Base-by-base conservation (phyloP, 495 filamentous ascomycete genomes). In the Acidiella bohemica region DNA sequence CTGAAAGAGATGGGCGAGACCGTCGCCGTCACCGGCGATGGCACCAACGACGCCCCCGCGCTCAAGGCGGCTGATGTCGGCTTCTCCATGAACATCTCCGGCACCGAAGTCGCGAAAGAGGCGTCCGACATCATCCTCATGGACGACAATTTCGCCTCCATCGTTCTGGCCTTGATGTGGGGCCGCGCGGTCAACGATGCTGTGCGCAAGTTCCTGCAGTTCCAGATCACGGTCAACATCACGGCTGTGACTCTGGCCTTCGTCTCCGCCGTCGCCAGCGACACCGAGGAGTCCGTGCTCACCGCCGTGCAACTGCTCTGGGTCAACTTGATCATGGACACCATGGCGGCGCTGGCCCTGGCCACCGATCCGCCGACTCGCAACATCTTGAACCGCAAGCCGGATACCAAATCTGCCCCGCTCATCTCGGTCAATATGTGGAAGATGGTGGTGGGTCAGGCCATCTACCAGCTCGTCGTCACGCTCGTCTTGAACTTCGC, bases 251-350 rank as follows among this genome's bases (percentile, higher is more conserved):
- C 80, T n/a, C 68, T 90, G 9, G 84, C 84, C 5, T 86, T 90
- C 50, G 67, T 90, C 48, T 84, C 84, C 14, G 80, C 81, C 8
- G 80, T 90, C 23, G 65, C 76, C 5, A 78, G 70, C 51, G 47
- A 49, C 1, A 59, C 72, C 0, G 71, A 85, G 54, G 61, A 74
- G 31, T 82, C 82, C 2, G 80, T 90, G 4, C 71, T 93, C 39
- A 86, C 76, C 3, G 79, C 84, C 16, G 83, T 90, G 2, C 84
- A 93, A 55, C 70, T 93, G 32, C 70, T 93, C 19, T 93, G 84
- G 84, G 80, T 93, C 28, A 92, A 93, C 56, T 62, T 93, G 30
- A 90, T 93, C 55, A 90, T 92, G 84, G 85, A 93, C 53, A 90
- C 84, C n/a, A 84, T 93, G 51, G 85, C 84, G 3, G 84, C 85